Evolutionary conservation across 257 asterid genomes (phyloP).

Genomic region (Perilla frutescens): DNA sequence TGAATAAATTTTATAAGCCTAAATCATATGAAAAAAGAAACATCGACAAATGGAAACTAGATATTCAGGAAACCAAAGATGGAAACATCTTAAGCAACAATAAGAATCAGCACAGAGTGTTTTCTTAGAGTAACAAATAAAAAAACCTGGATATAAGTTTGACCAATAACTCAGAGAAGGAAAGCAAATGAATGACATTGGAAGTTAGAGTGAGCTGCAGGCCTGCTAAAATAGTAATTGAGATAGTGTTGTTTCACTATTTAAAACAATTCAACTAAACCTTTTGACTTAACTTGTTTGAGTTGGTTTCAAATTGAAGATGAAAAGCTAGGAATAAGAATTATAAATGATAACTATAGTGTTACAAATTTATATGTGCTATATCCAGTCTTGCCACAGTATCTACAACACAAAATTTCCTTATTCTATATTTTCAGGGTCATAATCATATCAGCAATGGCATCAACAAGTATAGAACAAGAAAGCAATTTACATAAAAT

Average conservation of each 20-base stretch:
- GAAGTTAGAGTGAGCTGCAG: too few species aligned
- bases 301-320: constrained; percentile 1
- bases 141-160: neutral
- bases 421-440: neutral
- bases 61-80: neutral
- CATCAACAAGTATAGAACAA: neutral
- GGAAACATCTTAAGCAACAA: neutral
- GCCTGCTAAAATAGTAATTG: neutral
- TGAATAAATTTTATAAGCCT: neutral
- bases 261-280: neutral
- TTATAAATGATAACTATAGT: neutral
- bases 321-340: neutral
- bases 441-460: neutral
- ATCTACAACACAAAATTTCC: neutral
- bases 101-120: neutral
- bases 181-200: neutral
- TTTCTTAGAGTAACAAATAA: neutral
- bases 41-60: neutral
- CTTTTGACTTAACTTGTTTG: neutral
- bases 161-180: neutral
- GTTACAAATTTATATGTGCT: neutral
- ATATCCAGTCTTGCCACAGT: neutral
- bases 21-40: neutral
- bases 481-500: neutral
- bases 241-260: neutral